phyloP scores from a whole-genome alignment of 305 asterid genomes.

The Fraxinus greggii region DNA sequence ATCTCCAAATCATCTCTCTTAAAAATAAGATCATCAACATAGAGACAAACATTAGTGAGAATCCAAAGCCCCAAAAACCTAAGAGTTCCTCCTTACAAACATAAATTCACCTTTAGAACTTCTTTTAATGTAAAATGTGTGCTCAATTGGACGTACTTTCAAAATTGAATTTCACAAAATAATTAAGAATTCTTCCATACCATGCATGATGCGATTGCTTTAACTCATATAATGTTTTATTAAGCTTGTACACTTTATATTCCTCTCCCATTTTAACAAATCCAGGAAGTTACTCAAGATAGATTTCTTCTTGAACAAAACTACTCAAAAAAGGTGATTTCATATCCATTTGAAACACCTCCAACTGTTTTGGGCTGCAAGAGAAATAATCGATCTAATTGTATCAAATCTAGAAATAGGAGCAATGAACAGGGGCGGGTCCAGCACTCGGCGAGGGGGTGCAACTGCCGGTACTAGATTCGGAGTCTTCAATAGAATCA shows the following conservation, averaged over 20 bases:
- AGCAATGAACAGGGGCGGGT: neutral
- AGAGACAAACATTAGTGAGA: too few relatives aligned
- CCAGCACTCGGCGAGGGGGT: too few relatives aligned
- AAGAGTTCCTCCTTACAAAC: too few relatives aligned
- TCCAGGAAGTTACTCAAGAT: neutral
- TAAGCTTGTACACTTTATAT: neutral
- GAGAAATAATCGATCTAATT: neutral
- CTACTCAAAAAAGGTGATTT: neutral
- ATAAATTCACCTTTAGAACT: neutral
- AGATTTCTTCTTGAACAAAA: neutral
- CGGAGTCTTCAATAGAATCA: too few relatives aligned
- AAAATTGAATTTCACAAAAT: neutral
- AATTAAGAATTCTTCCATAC: too few relatives aligned
- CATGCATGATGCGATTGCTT: neutral
- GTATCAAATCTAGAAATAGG: neutral
- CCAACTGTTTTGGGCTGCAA: neutral
- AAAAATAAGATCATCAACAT: constrained; percentile 13
- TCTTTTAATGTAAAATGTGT: neutral
- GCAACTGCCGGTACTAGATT: too few relatives aligned
- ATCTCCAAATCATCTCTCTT: neutral
- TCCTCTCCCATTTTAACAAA: neutral
- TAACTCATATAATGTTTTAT: neutral
- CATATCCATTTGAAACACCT: neutral
- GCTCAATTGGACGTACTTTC: neutral
- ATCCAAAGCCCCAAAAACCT: too few relatives aligned